phyloP scores from a whole-genome alignment of 441 rosid genomes.

The Jatropha multifida region DNA sequence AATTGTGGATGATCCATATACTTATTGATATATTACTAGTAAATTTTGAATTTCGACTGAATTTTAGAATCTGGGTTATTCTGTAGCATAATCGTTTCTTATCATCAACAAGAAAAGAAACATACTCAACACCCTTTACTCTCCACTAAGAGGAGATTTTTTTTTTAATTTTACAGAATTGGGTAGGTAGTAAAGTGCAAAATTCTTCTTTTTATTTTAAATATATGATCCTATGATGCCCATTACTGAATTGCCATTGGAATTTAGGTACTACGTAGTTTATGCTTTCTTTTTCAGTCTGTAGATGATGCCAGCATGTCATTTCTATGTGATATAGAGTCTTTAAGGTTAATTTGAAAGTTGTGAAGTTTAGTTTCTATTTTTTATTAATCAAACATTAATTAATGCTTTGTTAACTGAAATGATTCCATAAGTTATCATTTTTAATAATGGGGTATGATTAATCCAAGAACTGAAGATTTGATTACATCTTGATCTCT shows the following conservation, averaged over 20 bases:
- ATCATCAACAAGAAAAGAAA: conserved; percentile 1
- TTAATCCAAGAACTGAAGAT: neutral
- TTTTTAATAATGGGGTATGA: neutral
- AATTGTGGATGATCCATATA: conserved; percentile 21
- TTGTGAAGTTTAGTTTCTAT: neutral
- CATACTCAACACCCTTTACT: neutral
- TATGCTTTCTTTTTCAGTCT: neutral
- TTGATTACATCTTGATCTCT: neutral
- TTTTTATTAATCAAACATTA: neutral
- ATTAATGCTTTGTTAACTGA: neutral
- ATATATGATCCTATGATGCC: neutral
- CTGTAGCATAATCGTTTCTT: neutral
- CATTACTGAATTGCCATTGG: conserved; percentile 16
- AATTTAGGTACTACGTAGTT: conserved; percentile 11
- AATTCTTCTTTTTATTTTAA: conserved; percentile 5
- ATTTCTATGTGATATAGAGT: neutral
- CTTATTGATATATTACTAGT: neutral
- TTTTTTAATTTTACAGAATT: conserved; percentile 2
- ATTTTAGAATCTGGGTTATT: conserved; percentile 28
- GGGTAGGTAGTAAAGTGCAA: conserved; percentile 7
- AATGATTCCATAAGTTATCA: neutral
- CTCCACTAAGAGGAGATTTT: neutral
- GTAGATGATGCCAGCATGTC: neutral
- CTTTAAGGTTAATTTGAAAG: neutral
- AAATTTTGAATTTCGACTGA: conserved; percentile 14